These are phyloP conservation scores for Alternaria alternata DNA, from an alignment of 2,329 filamentous ascomycete species.

Conservation along the genomic window DNA sequence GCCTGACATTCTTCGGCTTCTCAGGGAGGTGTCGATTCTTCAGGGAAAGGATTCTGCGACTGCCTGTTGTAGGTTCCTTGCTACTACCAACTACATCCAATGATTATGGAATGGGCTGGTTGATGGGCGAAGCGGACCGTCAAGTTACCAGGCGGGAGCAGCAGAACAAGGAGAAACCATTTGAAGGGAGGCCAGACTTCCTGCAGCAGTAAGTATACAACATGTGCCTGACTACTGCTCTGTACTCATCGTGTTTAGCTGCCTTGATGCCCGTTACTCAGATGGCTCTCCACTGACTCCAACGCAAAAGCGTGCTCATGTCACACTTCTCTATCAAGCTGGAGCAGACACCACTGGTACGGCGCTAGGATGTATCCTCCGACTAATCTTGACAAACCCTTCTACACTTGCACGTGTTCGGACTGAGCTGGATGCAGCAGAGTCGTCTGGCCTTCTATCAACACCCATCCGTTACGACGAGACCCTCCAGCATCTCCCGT, in stretches of 20 bases:
- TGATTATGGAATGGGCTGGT: slow-evolving; percentile 48
- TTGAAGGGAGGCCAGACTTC: slow-evolving; percentile 41
- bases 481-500: slow-evolving; percentile 51
- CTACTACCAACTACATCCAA: slow-evolving; percentile 45
- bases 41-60: slow-evolving; percentile 42
- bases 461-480: slow-evolving; percentile 41
- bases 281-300: slow-evolving; percentile 41
- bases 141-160: slow-evolving; percentile 43
- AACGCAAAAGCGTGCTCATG: slow-evolving; percentile 48
- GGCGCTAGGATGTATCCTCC: slow-evolving; percentile 43
- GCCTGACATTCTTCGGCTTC: slow-evolving; percentile 51
- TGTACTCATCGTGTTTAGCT: slow-evolving; percentile 26
- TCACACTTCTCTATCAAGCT: slow-evolving; percentile 50
- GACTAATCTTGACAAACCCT: slow-evolving; percentile 35
- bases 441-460: slow-evolving; percentile 28
- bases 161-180: slow-evolving; percentile 28
- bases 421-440: slow-evolving; percentile 35
- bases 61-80: slow-evolving; percentile 32
- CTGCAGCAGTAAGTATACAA: slow-evolving; percentile 42
- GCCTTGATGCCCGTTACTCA: slow-evolving; percentile 44
- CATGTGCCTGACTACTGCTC: neutral
- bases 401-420: slow-evolving; percentile 25
- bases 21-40: slow-evolving; percentile 47
- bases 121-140: slow-evolving; percentile 50
- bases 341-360: slow-evolving; percentile 50